A percentile compares a stretch with the other conserved stretches of the same genome.
Evolutionary conservation across 176 grass and related monocot genomes (phyloP).

Genomic region (Chrysopogon serrulatus): DNA sequence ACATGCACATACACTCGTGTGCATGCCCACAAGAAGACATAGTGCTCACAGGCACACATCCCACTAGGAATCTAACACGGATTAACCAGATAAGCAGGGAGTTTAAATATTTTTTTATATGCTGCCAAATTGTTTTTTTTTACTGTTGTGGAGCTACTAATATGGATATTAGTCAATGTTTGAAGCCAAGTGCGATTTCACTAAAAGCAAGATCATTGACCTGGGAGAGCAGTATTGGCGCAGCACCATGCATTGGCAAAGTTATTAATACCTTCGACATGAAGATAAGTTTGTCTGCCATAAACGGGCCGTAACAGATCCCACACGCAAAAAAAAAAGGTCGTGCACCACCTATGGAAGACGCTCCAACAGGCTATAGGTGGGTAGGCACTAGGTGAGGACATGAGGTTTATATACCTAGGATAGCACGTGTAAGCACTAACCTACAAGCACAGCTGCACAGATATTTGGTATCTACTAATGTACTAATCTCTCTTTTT

Average conservation of each 20-base stretch:
- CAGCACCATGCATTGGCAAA: slow-evolving; percentile 31
- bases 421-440: slow-evolving; percentile 45
- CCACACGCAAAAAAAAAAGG: slow-evolving; percentile 24
- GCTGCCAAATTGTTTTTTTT: slow-evolving; percentile 24
- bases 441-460: slow-evolving; percentile 18
- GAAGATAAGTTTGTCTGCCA: slow-evolving; percentile 49
- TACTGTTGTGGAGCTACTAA: slow-evolving; percentile 14
- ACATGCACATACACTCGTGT: slow-evolving; percentile 45
- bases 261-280: slow-evolving; percentile 31
- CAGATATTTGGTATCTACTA: slow-evolving; percentile 12
- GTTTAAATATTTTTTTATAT: slow-evolving; percentile 30
- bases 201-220: slow-evolving; percentile 39
- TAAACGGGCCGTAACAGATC: slow-evolving; percentile 28
- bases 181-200: slow-evolving; percentile 23
- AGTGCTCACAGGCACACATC: slow-evolving; percentile 44
- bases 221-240: neutral
- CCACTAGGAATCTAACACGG: slow-evolving; percentile 48
- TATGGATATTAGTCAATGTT: slow-evolving; percentile 11
- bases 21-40: slow-evolving; percentile 33
- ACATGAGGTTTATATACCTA: slow-evolving; percentile 25
- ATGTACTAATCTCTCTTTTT: slow-evolving; percentile 6
- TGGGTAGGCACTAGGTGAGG: slow-evolving; percentile 16
- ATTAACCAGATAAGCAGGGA: slow-evolving; percentile 30
- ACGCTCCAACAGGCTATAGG: slow-evolving; percentile 19
- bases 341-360: slow-evolving; percentile 24